phyloP scores from a whole-genome alignment of 306 rosid genomes.

The Corylus americana region DNA sequence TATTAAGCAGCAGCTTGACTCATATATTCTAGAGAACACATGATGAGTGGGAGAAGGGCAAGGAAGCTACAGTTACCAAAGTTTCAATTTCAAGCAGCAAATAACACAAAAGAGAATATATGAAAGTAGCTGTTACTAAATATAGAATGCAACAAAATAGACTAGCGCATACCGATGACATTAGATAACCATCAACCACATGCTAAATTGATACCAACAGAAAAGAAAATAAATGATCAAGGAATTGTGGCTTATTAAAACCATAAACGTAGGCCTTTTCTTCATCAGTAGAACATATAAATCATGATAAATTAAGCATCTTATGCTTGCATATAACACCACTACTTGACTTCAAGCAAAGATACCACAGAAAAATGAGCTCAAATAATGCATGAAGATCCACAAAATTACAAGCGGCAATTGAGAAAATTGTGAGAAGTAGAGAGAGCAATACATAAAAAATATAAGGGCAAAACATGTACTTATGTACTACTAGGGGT shows the following conservation, averaged over 20 bases:
- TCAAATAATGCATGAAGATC: conserved; percentile 1
- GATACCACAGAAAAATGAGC: not conserved
- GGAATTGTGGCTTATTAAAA: not conserved
- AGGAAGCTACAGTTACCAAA: not conserved
- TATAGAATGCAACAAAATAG: conserved; percentile 11
- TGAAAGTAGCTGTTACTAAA: not conserved
- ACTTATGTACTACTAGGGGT: not conserved
- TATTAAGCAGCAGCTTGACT: not conserved
- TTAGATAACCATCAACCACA: not conserved
- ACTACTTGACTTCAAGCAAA: conserved; percentile 5
- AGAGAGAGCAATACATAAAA: not conserved
- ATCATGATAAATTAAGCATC: conserved; percentile 8
- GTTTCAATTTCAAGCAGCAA: conserved; percentile 7
- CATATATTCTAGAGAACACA: conserved; percentile 6
- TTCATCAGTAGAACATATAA: not conserved
- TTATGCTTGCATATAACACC: not conserved
- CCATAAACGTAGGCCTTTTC: too few relatives aligned
- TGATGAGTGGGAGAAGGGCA: not conserved
- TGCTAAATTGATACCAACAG: not conserved
- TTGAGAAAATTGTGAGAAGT: not conserved
- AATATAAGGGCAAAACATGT: not conserved
- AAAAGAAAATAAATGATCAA: not conserved
- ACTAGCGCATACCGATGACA: not conserved
- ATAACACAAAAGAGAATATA: not conserved
- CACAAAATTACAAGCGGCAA: conserved; percentile 1